Base-by-base conservation (phyloP, 805 yeast species). In the Wickerhamomyces alni region DNA sequence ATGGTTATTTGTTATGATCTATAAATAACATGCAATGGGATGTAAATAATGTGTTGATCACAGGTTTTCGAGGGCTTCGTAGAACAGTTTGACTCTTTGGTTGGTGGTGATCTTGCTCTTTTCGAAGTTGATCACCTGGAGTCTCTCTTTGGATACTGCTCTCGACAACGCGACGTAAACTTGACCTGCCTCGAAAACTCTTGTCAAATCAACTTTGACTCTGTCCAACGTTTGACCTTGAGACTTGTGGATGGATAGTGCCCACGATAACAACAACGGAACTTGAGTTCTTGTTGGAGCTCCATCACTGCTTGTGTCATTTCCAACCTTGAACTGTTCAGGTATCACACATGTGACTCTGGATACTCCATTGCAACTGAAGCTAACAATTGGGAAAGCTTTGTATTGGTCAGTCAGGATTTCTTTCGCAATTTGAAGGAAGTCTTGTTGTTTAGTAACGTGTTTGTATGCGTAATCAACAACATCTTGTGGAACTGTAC, bases 161-260 rank as follows among this genome's bases (percentile, higher is more conserved):
- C 95, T 71, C 33, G 88, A 81, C 37, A 85, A 61, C 0, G 95
- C 93, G 27, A 85, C 93, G 52, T 85, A 85, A 4, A 82, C 87
- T 51, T 85, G 95, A 17, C 95, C 95, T 39, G 77, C 82, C 57
- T 85, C 94, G 50, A 85, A 85, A 19, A 77, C 73, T 46, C 69
- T 74, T 19, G 72, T 66, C 35, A 85, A 59, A 52, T 85, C 89
- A 11, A 85, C 87, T 45, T 74, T 76, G 3, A 85, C 79, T 45
- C 86, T 59, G 31, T 75, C 78, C 33, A 85, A 69, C 0, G 95
- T 83, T 62, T 85, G 94, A 3, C 95, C 95, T 57, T 85, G 95
- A 0, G 93, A 77, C 56, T 85, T 85, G 55, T 85, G 95, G 37
- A 85, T 85, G 0, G 93, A 85, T 48, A 85, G 58, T 0, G 94